These are phyloP conservation scores for Magnusiomyces magnusii DNA, from an alignment of 1,139 yeast species.

Conservation along the genomic window DNA sequence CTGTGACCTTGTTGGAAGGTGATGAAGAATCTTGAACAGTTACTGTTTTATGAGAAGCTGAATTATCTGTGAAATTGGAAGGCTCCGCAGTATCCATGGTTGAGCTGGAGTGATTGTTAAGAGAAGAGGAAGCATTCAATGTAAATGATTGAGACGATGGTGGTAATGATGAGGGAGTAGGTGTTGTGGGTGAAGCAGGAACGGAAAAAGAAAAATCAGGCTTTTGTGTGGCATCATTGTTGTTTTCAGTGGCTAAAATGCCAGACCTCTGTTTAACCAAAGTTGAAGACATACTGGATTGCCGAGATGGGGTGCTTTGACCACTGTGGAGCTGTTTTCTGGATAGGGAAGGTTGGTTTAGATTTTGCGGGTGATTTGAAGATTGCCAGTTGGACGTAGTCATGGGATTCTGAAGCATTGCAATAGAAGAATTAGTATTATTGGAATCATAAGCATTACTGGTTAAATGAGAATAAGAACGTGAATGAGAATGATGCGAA, in stretches of 20 bases:
- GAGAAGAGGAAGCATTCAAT: background rate
- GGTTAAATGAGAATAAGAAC: background rate
- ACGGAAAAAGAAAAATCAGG: background rate
- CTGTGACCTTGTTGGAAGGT: no score
- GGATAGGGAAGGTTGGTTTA: background rate
- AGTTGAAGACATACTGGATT: background rate
- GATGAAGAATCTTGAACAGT: background rate
- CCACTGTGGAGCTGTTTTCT: background rate
- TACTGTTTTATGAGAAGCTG: background rate
- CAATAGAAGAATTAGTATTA: slow-evolving; percentile 9
- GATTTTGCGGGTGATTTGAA: slow-evolving; percentile 5
- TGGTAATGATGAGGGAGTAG: background rate
- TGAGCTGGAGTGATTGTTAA: background rate
- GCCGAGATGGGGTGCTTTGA: background rate
- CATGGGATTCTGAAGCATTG: slow-evolving; percentile 11
- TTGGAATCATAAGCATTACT: background rate
- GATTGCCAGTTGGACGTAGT: slow-evolving; percentile 17
- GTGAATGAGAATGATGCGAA: background rate
- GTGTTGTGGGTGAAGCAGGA: background rate
- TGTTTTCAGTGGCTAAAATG: background rate
- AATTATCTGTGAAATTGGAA: background rate
- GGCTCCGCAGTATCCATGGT: background rate
- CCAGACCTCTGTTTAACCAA: background rate
- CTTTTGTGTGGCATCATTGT: background rate
- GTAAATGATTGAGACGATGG: background rate